A percentile compares a stretch with the other conserved stretches of the same genome.
Conservation (phyloP, 2,329 filamentous ascomycete species). For the Pyrenochaeta sp. region DNA sequence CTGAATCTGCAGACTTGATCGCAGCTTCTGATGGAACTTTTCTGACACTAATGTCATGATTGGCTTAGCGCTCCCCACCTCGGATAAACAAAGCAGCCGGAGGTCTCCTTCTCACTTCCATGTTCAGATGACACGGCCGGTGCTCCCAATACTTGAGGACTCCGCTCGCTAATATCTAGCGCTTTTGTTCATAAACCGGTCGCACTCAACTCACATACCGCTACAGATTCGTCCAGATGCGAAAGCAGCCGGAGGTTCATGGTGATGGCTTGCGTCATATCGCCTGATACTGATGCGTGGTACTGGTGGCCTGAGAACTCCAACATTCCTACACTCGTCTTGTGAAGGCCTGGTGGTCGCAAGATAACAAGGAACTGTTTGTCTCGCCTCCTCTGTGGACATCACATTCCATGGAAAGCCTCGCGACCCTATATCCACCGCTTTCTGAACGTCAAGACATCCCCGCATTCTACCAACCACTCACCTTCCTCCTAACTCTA, state of each 20-base stretch:
- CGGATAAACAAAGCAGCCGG: conserved; percentile 13
- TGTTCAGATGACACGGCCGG: no score
- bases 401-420: background rate
- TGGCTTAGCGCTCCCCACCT: conserved; percentile 16
- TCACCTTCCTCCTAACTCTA: background rate
- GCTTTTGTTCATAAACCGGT: no score
- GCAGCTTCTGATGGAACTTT: conserved; percentile 23
- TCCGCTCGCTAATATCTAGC: no score
- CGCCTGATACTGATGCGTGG: background rate
- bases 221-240: background rate
- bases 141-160: no score
- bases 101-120: background rate
- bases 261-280: background rate
- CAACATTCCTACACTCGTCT: no score
- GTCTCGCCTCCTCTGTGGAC: background rate
- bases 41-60: conserved; percentile 22
- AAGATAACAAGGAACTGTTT: background rate
- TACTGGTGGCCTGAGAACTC: background rate
- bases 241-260: no score
- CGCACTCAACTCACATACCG: no score
- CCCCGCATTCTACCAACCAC: background rate
- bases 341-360: background rate
- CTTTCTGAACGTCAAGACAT: background rate
- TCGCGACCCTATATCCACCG: background rate
- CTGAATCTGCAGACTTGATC: background rate